Evolutionary conservation across 768 basidiomycete species (phyloP), one percentile per base, ranked within the genome.

Genomic region (Tylopilus plumbeoviolaceoides): DNA sequence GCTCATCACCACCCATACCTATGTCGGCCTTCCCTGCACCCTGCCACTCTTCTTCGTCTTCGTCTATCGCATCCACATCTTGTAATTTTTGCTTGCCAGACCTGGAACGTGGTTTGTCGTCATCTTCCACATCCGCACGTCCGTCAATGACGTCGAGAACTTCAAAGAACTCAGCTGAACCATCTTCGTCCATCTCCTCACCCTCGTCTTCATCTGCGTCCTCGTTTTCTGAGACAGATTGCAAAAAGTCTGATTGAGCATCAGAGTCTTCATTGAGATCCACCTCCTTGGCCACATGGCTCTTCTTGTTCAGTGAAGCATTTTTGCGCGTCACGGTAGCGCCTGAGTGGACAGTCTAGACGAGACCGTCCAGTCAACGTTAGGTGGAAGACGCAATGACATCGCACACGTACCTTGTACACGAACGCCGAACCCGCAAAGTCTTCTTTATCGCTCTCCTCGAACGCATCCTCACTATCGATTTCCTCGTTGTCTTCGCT

Each of bases 401-500:
- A 20, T 5, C 23, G 8, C 38, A 27, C 10, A 44, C 55, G 15
- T 20, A 58, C 61, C 52, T 44, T 58, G 46, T 58, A 59, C 38
- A 65, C 59, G 55, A 78, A 77, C 14, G 55, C 59, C 56, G 86
- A 86, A 3, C 82, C 85, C 11, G 82, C 83, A 69, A 84, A 91
- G 4, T 77, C 73, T n/a, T 93, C 90, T 53, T 84, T 84, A 31
- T 91, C 90, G 50, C 80, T 83, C 64, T 89, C 87, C 55, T 90
- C 88, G 54, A 91, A 89, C 2, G 89, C 91, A 56, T 77, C 84
- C 61, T 94, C 92, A 56, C 84, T 87, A 54, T 91, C 88, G 42
- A 93, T 80, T 55, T 93, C 90, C 63, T 93, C 90, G 62, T 94
- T 91, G 57, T 94, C 88, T 1, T 72, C 82, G 55, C 79, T 82